These are phyloP conservation scores for Cordyceps javanica DNA, from an alignment of 2,329 filamentous ascomycete genomes.

Conservation along the genomic window DNA sequence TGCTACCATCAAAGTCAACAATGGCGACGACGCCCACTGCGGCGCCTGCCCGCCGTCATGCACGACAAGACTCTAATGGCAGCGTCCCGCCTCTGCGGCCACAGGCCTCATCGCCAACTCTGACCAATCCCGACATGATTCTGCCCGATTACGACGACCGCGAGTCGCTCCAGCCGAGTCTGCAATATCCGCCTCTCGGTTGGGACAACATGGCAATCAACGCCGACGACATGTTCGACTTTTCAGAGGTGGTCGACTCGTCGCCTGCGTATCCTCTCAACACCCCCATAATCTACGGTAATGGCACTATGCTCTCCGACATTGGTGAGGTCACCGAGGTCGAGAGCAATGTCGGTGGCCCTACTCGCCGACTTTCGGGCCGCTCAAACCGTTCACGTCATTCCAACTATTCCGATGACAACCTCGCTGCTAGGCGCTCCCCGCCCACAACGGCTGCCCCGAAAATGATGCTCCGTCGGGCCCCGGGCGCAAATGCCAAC, in stretches of 20 bases:
- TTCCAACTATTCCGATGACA: conserved; percentile 27
- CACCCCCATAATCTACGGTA: conserved; percentile 63
- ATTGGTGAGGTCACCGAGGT: conserved; percentile 53
- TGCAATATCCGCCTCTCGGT: conserved; percentile 45
- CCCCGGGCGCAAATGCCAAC: conserved; percentile 35
- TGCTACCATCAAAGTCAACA: not conserved
- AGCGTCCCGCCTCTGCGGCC: conserved; percentile 34
- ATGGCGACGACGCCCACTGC: conserved; percentile 14
- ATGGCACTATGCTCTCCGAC: conserved; percentile 63
- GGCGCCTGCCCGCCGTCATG: conserved; percentile 21
- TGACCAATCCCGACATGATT: conserved; percentile 94
- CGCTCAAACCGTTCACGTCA: conserved; percentile 19
- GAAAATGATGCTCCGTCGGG: conserved; percentile 33
- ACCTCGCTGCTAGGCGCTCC: conserved; percentile 30
- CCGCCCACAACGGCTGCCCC: conserved; percentile 41
- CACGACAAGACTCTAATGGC: conserved; percentile 23
- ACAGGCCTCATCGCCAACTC: conserved; percentile 68
- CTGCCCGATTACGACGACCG: conserved; percentile 66
- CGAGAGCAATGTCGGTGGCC: conserved; percentile 42
- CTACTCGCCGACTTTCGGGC: conserved; percentile 30
- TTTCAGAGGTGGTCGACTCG: conserved; percentile 28
- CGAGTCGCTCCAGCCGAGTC: conserved; percentile 45
- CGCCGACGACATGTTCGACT: conserved; percentile 36
- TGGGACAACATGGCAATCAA: conserved; percentile 39
- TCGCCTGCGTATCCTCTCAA: conserved; percentile 43